phyloP scores from a whole-genome alignment of 2,329 filamentous ascomycete genomes.

The Aspergillus neotritici region DNA sequence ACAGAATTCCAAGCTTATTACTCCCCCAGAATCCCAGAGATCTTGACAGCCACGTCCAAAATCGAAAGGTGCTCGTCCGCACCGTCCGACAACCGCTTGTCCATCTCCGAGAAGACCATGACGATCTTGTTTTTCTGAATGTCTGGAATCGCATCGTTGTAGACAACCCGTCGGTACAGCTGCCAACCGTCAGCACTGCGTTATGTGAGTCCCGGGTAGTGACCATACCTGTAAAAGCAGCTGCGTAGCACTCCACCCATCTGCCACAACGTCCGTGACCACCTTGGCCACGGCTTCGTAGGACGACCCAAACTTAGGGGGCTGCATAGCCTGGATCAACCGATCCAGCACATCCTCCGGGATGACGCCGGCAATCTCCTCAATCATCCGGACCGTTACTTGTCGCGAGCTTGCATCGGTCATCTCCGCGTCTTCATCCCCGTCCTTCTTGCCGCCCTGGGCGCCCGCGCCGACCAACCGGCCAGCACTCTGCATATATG shows the following conservation, averaged over 20 bases:
- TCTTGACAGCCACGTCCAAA: constrained; percentile 74
- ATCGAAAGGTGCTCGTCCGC: constrained; percentile 92
- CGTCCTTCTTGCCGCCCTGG: constrained; percentile 41
- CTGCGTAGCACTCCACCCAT: constrained; percentile 94
- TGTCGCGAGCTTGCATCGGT: constrained; percentile 45
- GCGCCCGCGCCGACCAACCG: constrained; percentile 66
- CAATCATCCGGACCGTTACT: constrained; percentile 73
- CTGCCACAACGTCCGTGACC: constrained; percentile 85
- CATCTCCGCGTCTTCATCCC: constrained; percentile 56
- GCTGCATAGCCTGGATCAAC: constrained; percentile 70
- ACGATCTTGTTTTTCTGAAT: constrained; percentile 86
- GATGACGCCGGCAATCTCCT: constrained; percentile 95
- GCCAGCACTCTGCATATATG: constrained; percentile 91
- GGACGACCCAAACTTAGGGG: constrained; percentile 55
- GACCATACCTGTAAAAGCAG: constrained; percentile 67
- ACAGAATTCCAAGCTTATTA: constrained; percentile 5
- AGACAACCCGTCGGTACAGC: constrained; percentile 69
- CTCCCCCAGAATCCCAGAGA: constrained; percentile 63
- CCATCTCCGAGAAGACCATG: constrained; percentile 82
- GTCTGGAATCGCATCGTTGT: constrained; percentile 77
- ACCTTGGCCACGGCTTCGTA: constrained; percentile 72
- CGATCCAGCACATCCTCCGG: constrained; percentile 66
- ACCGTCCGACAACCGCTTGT: constrained; percentile 90
- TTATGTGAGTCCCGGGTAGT: neutral
- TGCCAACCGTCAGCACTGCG: constrained; percentile 10